Evolutionary conservation across 352 stramenopile genomes (phyloP).

Genomic region (Pythium phragmiticola): DNA sequence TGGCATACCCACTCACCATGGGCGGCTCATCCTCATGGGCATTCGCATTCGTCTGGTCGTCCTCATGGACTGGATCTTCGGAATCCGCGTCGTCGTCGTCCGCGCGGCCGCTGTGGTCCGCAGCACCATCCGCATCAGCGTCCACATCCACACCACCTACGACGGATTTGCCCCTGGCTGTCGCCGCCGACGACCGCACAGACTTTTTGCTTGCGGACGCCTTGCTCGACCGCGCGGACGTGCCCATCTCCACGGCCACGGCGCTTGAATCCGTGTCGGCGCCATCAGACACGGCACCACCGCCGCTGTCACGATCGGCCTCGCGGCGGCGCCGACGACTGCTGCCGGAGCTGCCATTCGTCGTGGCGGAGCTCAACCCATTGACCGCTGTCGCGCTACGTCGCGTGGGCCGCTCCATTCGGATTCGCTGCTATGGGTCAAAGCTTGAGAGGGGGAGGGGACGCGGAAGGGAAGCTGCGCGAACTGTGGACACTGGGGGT

Average conservation of each 20-base stretch:
- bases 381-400: conserved; percentile 33
- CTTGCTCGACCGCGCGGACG: conserved; percentile 14
- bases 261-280: conserved; percentile 63
- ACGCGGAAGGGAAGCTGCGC: background rate
- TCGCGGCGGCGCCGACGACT: conserved; percentile 39
- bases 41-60: conserved; percentile 9
- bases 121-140: background rate
- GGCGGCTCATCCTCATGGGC: conserved; percentile 34
- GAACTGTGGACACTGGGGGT: background rate
- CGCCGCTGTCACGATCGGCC: conserved; percentile 28
- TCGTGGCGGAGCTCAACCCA: conserved; percentile 23
- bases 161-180: conserved; percentile 29
- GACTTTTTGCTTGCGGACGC: conserved; percentile 16
- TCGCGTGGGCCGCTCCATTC: conserved; percentile 60
- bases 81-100: background rate
- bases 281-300: conserved; percentile 43
- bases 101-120: conserved; percentile 1
- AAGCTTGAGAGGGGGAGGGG: background rate
- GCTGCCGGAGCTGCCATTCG: conserved; percentile 26
- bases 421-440: background rate
- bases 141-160: background rate
- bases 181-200: background rate
- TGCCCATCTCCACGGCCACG: conserved; percentile 20
- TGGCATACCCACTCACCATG: conserved; percentile 26
- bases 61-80: conserved; percentile 13